Conservation (phyloP, 768 basidiomycete species). For the Leccinum truebloodii region DNA sequence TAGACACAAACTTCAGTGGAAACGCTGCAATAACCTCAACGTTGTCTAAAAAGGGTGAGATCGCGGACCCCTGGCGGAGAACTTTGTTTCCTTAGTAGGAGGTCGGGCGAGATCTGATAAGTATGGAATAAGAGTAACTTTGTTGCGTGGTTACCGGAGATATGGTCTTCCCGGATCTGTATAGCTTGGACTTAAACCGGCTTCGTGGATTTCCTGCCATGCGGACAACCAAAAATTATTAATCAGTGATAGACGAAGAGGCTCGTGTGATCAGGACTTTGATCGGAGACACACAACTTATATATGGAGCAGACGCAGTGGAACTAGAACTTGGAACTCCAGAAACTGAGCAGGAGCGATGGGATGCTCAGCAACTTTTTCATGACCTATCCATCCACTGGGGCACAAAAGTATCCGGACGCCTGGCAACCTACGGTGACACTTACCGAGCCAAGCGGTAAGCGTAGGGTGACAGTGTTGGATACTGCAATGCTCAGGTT, state of each 20-base stretch:
- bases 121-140: not conserved
- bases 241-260: conserved; percentile 90
- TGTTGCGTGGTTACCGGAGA: not conserved
- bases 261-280: conserved; percentile 94
- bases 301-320: conserved; percentile 85
- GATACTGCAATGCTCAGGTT: too few species aligned
- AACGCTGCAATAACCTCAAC: too few species aligned
- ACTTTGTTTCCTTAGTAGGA: not conserved
- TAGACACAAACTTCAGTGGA: too few species aligned
- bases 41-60: too few species aligned
- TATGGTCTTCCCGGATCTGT: too few species aligned
- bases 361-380: not conserved
- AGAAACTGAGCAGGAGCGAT: not conserved
- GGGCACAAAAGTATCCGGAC: too few species aligned
- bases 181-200: not conserved
- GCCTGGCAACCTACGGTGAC: too few species aligned
- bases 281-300: conserved; percentile 84
- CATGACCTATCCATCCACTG: too few species aligned
- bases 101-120: not conserved
- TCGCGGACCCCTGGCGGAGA: too few species aligned
- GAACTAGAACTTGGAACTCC: not conserved
- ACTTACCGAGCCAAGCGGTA: too few species aligned
- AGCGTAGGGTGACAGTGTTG: too few species aligned
- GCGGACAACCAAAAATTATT: conserved; percentile 89
- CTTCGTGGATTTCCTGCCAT: conserved; percentile 34